phyloP scores from a whole-genome alignment of 2,329 filamentous ascomycete species.

The Paraphaeosphaeria minitans region DNA sequence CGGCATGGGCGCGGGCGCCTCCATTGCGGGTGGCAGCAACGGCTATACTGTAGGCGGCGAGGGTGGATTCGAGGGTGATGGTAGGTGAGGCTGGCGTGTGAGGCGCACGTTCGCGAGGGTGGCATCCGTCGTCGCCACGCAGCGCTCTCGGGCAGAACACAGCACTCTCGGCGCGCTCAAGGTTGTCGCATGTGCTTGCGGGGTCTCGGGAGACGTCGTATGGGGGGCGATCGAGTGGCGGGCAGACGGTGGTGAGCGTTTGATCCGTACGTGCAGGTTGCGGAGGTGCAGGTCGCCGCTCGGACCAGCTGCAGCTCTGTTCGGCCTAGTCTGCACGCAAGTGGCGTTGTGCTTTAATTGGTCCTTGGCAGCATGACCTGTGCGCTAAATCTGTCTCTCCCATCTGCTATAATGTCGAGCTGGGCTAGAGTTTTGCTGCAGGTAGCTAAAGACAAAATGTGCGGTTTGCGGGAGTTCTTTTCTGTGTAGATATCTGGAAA shows the following conservation, averaged over 20 bases:
- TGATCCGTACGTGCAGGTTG: conserved; percentile 26
- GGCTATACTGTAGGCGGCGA: conserved; percentile 13
- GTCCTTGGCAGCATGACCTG: too few relatives aligned
- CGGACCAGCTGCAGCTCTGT: conserved; percentile 17
- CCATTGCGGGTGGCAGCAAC: conserved; percentile 28
- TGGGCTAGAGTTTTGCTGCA: too few relatives aligned
- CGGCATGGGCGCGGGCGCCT: conserved; percentile 21
- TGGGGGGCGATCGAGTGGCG: conserved; percentile 16
- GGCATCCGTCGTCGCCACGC: conserved; percentile 38
- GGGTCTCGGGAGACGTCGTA: conserved; percentile 5
- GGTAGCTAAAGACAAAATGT: too few relatives aligned
- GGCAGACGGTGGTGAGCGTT: conserved; percentile 17
- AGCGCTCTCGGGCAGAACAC: conserved; percentile 20
- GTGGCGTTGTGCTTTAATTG: too few relatives aligned
- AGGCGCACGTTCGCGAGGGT: conserved; percentile 31
- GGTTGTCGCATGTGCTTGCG: conserved; percentile 24
- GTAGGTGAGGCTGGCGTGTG: conserved; percentile 30
- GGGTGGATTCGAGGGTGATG: conserved; percentile 24
- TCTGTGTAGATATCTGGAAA: too few relatives aligned
- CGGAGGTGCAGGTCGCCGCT: conserved; percentile 28
- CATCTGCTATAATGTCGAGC: too few relatives aligned
- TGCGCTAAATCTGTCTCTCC: too few relatives aligned
- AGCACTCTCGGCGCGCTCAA: conserved; percentile 29
- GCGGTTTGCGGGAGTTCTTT: too few relatives aligned
- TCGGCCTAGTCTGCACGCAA: conserved; percentile 10